Percentiles rank a stretch among this genome's conserved stretches.
These are phyloP conservation scores for Fusarium armeniacum DNA, from an alignment of 2,329 filamentous ascomycete species.

Conservation along the genomic window DNA sequence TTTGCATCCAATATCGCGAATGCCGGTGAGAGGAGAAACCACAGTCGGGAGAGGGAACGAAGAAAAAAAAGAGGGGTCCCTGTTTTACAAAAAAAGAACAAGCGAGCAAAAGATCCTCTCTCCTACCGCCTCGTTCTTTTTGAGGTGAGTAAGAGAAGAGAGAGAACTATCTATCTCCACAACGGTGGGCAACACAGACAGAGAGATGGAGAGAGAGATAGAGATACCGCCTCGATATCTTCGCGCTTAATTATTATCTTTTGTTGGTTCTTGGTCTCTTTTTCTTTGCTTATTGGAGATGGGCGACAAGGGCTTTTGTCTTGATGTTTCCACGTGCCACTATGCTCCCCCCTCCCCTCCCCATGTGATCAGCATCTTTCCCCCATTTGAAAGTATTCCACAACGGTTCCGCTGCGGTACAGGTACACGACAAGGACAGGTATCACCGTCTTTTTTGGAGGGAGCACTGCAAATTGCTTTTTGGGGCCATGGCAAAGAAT, in stretches of 20 bases:
- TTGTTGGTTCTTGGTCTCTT: constrained; percentile 1
- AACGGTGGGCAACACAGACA: neutral
- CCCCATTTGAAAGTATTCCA: constrained; percentile 18
- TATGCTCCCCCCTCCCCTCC: constrained; percentile 4
- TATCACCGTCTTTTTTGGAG: too few species aligned
- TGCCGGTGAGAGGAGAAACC: constrained; percentile 9
- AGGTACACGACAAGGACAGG: neutral
- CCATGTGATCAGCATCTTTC: constrained; percentile 38
- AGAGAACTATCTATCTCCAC: constrained; percentile 6
- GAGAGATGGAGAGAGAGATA: neutral
- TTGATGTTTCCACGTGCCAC: constrained; percentile 8
- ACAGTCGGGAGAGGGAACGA: neutral
- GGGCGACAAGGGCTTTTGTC: constrained; percentile 32
- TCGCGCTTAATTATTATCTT: neutral
- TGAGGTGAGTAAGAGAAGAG: neutral
- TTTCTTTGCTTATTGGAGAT: constrained; percentile 32
- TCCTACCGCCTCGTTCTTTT: constrained; percentile 8
- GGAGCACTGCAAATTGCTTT: constrained; percentile 6
- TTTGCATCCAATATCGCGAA: constrained; percentile 4
- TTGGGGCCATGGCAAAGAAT: neutral
- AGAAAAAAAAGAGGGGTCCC: neutral
- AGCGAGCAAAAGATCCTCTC: constrained; percentile 3
- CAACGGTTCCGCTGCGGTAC: constrained; percentile 22
- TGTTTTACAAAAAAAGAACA: neutral
- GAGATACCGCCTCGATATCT: constrained; percentile 6